Conservation (phyloP, 148 eudicot species). For the Dianthus caryophyllus region DNA sequence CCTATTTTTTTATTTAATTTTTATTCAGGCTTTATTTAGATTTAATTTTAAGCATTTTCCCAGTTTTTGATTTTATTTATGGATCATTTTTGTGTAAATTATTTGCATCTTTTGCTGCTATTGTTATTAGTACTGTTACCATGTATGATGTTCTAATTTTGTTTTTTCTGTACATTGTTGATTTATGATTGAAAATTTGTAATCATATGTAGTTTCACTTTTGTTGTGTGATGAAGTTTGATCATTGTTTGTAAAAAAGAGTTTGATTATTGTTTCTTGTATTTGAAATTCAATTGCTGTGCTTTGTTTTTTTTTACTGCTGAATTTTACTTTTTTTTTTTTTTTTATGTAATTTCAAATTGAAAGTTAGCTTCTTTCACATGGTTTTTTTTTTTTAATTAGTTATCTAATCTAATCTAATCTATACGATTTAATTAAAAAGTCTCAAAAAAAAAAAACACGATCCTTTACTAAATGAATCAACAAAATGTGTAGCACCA, state of each 20-base stretch:
- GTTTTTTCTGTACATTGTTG: slow-evolving; percentile 5
- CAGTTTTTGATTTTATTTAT: no score
- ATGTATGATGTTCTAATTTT: background rate
- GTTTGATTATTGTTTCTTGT: background rate
- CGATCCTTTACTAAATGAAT: no score
- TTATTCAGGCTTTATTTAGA: slow-evolving; percentile 7
- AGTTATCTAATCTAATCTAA: background rate
- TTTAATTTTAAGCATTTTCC: slow-evolving; percentile 6
- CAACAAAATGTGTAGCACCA: no score
- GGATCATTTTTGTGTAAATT: slow-evolving; percentile 17
- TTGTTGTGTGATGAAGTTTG: slow-evolving; percentile 10
- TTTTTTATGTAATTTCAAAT: background rate
- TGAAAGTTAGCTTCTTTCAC: slow-evolving; percentile 13
- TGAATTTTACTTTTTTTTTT: background rate
- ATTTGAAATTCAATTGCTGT: slow-evolving; percentile 9
- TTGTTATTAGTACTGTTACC: slow-evolving; percentile 1
- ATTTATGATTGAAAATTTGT: slow-evolving; percentile 10
- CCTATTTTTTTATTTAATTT: slow-evolving; percentile 9
- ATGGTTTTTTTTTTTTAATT: background rate
- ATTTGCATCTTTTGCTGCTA: slow-evolving; percentile 5
- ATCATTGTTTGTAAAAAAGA: slow-evolving; percentile 1
- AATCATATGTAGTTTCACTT: slow-evolving; percentile 19
- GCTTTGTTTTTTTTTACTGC: background rate
- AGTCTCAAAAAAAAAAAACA: no score
- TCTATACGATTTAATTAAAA: no score